A percentile compares a stretch with the other conserved stretches of the same genome.
phyloP scores from a whole-genome alignment of 805 yeast species.

The Alloascoidea africana region DNA sequence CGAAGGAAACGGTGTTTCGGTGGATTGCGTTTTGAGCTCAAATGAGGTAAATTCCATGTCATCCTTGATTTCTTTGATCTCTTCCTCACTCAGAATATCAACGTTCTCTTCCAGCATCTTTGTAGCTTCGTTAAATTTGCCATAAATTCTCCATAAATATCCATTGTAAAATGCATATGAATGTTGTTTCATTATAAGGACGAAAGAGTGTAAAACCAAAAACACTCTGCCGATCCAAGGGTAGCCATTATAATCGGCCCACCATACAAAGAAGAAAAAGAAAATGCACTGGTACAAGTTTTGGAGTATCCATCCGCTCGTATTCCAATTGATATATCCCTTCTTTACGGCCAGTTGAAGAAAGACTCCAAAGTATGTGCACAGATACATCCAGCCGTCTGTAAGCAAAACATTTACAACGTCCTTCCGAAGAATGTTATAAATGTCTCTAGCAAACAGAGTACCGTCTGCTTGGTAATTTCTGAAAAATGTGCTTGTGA shows the following conservation, averaged over 20 bases:
- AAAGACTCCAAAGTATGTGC: slow-evolving; percentile 42
- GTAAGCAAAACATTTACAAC: slow-evolving; percentile 52
- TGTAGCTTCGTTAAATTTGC: slow-evolving; percentile 38
- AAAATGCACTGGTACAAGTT: slow-evolving; percentile 36
- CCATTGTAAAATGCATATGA: slow-evolving; percentile 90
- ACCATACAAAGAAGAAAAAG: slow-evolving; percentile 34
- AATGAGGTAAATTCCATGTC: slow-evolving; percentile 56
- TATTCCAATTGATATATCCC: slow-evolving; percentile 40
- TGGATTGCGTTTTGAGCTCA: slow-evolving; percentile 50
- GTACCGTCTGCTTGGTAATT: slow-evolving; percentile 32
- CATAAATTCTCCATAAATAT: slow-evolving; percentile 52
- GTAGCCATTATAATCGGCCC: slow-evolving; percentile 39
- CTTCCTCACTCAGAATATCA: slow-evolving; percentile 6
- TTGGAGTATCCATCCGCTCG: slow-evolving; percentile 49
- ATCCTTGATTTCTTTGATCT: slow-evolving; percentile 18
- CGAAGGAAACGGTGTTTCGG: slow-evolving; percentile 40
- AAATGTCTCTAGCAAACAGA: slow-evolving; percentile 35
- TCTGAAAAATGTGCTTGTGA: slow-evolving; percentile 36
- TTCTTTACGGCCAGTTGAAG: slow-evolving; percentile 40
- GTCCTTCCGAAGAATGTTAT: slow-evolving; percentile 43
- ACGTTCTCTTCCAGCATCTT: slow-evolving; percentile 22
- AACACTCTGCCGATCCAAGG: slow-evolving; percentile 92
- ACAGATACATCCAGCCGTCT: slow-evolving; percentile 61
- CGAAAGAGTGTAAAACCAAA: slow-evolving; percentile 69
- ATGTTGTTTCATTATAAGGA: slow-evolving; percentile 88